Conservation (phyloP, 768 basidiomycete species). For the Tricholoma terreum region DNA sequence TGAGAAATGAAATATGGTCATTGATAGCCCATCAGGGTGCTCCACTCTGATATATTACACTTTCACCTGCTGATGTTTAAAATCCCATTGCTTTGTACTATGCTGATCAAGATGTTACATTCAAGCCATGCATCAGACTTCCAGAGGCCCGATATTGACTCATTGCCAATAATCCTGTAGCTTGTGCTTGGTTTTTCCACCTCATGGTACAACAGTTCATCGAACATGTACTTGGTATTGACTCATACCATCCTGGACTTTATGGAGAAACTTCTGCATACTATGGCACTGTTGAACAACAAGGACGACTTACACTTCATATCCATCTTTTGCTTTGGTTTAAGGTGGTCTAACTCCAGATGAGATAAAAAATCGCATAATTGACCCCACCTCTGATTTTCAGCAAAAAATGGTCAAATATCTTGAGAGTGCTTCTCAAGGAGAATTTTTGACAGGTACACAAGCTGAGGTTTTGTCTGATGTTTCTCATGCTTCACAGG, state of each 20-base stretch:
- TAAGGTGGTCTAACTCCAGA: constrained; percentile 6
- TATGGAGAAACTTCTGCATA: constrained; percentile 29
- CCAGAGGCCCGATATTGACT: constrained; percentile 5
- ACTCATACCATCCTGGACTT: constrained; percentile 16
- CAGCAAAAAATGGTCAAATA: constrained; percentile 3
- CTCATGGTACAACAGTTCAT: constrained; percentile 28
- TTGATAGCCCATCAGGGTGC: constrained; percentile 19
- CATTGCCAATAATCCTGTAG: constrained; percentile 23
- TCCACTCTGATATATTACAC: constrained; percentile 32
- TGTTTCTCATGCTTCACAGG: constrained; percentile 19
- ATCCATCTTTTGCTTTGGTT: constrained; percentile 29
- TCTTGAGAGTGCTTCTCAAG: constrained; percentile 1
- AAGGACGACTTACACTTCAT: constrained; percentile 20
- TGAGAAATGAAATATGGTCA: constrained; percentile 31
- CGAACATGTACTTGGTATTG: constrained; percentile 24
- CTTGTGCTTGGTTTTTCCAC: constrained; percentile 31
- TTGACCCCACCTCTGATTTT: constrained; percentile 7
- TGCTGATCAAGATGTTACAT: constrained; percentile 22
- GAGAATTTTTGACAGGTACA: constrained; percentile 3
- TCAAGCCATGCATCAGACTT: constrained; percentile 13
- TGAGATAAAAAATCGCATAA: constrained; percentile 1
- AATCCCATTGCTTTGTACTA: constrained; percentile 35
- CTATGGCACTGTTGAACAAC: constrained; percentile 27
- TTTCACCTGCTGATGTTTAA: constrained; percentile 28
- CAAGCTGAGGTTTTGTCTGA: background rate